These are phyloP conservation scores for Fraxinus excelsior DNA, from an alignment of 257 asterid genomes.

Conservation along the genomic window DNA sequence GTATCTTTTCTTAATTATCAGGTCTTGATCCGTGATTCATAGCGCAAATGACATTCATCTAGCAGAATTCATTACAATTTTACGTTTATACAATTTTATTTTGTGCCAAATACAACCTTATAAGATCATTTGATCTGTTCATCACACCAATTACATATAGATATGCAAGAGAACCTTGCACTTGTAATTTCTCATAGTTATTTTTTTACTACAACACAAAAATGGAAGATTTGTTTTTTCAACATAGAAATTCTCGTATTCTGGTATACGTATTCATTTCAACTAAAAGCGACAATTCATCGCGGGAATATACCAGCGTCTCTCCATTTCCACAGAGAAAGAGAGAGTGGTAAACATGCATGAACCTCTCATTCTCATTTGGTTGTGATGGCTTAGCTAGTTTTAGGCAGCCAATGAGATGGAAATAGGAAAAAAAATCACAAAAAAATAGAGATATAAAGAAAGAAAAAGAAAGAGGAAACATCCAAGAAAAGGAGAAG, in stretches of 20 bases:
- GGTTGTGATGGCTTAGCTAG: constrained; percentile 12
- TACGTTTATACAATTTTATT: too few relatives aligned
- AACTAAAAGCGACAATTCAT: not conserved
- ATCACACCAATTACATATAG: not conserved
- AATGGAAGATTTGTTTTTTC: not conserved
- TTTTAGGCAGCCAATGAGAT: constrained; percentile 36
- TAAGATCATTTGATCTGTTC: not conserved
- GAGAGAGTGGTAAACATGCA: not conserved
- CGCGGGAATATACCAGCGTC: not conserved
- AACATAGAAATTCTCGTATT: not conserved
- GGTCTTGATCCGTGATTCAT: too few relatives aligned
- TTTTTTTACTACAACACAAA: not conserved
- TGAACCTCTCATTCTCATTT: constrained; percentile 35
- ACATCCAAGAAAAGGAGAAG: constrained; percentile 57
- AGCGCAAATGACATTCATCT: too few relatives aligned
- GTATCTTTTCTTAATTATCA: too few relatives aligned
- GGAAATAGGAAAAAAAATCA: not conserved
- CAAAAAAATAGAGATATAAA: too few relatives aligned
- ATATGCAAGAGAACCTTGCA: not conserved
- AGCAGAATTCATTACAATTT: too few relatives aligned
- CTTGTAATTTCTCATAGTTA: not conserved
- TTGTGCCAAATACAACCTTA: too few relatives aligned
- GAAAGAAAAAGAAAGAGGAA: too few relatives aligned
- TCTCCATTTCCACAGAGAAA: not conserved
- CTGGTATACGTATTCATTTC: not conserved